Percentiles rank a stretch among this genome's conserved stretches.
These are phyloP conservation scores for Deinandra increscens DNA, from an alignment of 129 eudicot genomes.

Conservation along the genomic window DNA sequence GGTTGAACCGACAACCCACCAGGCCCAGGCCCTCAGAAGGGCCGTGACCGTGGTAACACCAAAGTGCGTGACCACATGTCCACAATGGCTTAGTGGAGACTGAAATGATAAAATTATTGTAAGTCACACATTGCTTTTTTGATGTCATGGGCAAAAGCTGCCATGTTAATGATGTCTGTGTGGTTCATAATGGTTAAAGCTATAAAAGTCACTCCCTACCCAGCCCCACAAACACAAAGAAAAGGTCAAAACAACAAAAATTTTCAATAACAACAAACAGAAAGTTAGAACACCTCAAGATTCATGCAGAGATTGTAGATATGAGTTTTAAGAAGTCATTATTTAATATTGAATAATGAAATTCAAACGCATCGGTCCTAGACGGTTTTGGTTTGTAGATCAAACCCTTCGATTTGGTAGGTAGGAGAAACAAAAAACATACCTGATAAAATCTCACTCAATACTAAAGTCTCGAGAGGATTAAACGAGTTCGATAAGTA, in stretches of 20 bases:
- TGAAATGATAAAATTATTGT: slow-evolving; percentile 20
- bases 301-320: not conserved
- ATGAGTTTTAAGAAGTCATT: not conserved
- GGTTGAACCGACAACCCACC: no score
- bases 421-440: not conserved
- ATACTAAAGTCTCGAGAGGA: no score
- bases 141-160: slow-evolving; percentile 29
- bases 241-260: slow-evolving; percentile 17
- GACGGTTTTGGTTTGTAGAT: not conserved
- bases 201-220: slow-evolving; percentile 1
- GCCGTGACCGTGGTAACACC: no score
- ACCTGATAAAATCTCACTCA: not conserved
- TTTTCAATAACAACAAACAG: not conserved
- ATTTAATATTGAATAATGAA: not conserved
- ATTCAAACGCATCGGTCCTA: no score
- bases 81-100: slow-evolving; percentile 23
- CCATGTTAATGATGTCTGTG: slow-evolving; percentile 23
- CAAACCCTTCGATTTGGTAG: not conserved
- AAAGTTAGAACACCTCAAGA: slow-evolving; percentile 13
- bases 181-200: slow-evolving; percentile 20
- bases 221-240: slow-evolving; percentile 20
- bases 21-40: no score
- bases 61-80: no score
- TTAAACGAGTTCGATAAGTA: no score
- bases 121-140: slow-evolving; percentile 23